Conservation (phyloP, 2,329 filamentous ascomycete genomes). For the Neoascochyta sp. region DNA sequence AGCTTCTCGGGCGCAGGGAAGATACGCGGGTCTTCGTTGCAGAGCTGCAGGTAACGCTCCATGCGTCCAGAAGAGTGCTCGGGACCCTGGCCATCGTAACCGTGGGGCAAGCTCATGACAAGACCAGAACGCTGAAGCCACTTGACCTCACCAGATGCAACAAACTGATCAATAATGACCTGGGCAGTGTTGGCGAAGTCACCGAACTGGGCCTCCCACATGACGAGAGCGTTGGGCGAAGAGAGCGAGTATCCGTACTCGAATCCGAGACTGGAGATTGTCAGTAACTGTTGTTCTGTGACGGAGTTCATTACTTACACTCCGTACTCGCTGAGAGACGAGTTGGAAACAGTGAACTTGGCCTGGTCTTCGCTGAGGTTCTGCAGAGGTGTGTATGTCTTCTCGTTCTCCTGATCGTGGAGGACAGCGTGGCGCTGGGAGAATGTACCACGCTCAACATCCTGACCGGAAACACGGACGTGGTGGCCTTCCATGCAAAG, state of each 20-base stretch:
- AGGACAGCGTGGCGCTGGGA: conserved; percentile 96
- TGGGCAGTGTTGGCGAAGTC: conserved; percentile 99
- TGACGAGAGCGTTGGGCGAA: conserved; percentile 92
- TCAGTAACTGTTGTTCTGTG: conserved; percentile 18
- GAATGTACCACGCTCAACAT: conserved; percentile 99
- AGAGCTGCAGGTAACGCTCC: conserved; percentile 94
- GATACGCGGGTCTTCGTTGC: conserved; percentile 92
- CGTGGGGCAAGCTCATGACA: conserved; percentile 93
- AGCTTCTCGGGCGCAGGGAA: conserved; percentile 88
- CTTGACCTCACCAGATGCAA: conserved; percentile 95
- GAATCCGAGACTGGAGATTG: conserved; percentile 70
- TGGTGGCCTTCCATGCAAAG: conserved; percentile 92
- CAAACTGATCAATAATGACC: conserved; percentile 98
- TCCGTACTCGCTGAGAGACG: conserved; percentile 72
- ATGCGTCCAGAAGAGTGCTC: conserved; percentile 97
- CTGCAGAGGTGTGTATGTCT: conserved; percentile 88
- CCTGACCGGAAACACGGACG: conserved; percentile 95
- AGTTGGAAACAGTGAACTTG: conserved; percentile 96
- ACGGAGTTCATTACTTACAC: conserved; percentile 46
- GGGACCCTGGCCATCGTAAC: conserved; percentile 96
- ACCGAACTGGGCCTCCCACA: conserved; percentile 99
- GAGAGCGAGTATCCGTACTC: conserved; percentile 98
- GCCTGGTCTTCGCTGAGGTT: conserved; percentile 86
- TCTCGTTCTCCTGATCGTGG: conserved; percentile 94
- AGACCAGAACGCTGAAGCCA: conserved; percentile 98